phyloP scores from a whole-genome alignment of 1,284 basidiomycete species.

The Ceratobasidium sp. region DNA sequence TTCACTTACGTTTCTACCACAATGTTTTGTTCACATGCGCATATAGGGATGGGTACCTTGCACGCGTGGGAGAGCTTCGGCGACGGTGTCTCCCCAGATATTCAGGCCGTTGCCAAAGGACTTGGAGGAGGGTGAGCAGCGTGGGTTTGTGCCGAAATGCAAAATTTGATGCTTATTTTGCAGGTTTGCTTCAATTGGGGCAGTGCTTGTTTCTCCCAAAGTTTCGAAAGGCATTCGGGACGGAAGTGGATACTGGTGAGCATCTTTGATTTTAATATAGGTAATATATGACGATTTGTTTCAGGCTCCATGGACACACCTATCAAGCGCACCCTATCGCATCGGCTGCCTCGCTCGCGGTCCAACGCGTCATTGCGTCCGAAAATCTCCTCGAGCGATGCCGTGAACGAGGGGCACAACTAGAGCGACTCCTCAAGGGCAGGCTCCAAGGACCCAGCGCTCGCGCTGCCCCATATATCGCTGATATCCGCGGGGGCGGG shows the following conservation, averaged over 20 bases:
- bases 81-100: slow-evolving; percentile 79
- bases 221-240: slow-evolving; percentile 76
- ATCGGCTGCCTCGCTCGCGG: slow-evolving; percentile 82
- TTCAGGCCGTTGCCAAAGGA: slow-evolving; percentile 88
- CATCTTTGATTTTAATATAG: neutral
- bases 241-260: slow-evolving; percentile 73
- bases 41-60: slow-evolving; percentile 80
- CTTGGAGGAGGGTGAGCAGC: slow-evolving; percentile 80
- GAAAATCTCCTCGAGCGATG: slow-evolving; percentile 79
- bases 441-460: slow-evolving; percentile 68
- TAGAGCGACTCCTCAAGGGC: slow-evolving; percentile 68
- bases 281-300: slow-evolving; percentile 44
- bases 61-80: slow-evolving; percentile 89
- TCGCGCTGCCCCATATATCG: slow-evolving; percentile 71
- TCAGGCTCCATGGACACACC: slow-evolving; percentile 79
- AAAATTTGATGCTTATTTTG: slow-evolving; percentile 33
- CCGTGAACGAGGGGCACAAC: slow-evolving; percentile 70
- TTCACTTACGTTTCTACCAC: neutral
- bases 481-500: slow-evolving; percentile 82
- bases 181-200: slow-evolving; percentile 86
- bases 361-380: slow-evolving; percentile 75
- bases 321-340: slow-evolving; percentile 84
- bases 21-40: neutral
- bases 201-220: slow-evolving; percentile 77
- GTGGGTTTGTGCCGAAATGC: neutral